Evolutionary conservation across 2,329 filamentous ascomycete species (phyloP).

Genomic region (Penicillium sp.): DNA sequence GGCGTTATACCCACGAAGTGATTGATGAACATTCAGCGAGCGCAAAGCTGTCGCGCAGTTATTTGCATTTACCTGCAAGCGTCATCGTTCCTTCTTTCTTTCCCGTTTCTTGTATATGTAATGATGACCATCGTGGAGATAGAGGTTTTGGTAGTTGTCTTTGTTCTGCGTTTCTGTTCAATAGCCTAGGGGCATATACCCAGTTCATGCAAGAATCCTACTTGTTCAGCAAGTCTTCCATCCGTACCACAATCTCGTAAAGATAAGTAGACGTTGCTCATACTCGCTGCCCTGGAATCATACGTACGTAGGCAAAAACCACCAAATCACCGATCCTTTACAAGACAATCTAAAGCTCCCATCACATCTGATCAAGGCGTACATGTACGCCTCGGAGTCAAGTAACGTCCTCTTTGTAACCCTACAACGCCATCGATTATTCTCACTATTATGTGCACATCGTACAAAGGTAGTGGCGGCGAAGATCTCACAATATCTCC

Average conservation of each 20-base stretch:
- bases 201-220: not conserved
- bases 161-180: not conserved
- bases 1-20: not conserved
- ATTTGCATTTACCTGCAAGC: not conserved
- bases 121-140: not conserved
- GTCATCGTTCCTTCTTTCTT: not conserved
- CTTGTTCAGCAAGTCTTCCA: not conserved
- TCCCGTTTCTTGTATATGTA: slow-evolving; percentile 4
- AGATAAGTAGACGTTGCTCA: not conserved
- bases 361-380: no score
- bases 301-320: not conserved
- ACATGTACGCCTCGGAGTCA: no score
- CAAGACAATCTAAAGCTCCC: no score
- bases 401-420: no score
- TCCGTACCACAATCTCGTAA: not conserved
- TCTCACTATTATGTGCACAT: not conserved
- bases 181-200: not conserved
- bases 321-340: no score
- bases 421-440: no score
- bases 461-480: not conserved
- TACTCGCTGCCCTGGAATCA: not conserved
- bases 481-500: not conserved
- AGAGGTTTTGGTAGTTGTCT: slow-evolving; percentile 6
- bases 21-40: not conserved
- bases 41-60: not conserved